These are phyloP conservation scores for Hemisphaericaspora subhashii DNA, from an alignment of 1,139 yeast species.

Conservation along the genomic window DNA sequence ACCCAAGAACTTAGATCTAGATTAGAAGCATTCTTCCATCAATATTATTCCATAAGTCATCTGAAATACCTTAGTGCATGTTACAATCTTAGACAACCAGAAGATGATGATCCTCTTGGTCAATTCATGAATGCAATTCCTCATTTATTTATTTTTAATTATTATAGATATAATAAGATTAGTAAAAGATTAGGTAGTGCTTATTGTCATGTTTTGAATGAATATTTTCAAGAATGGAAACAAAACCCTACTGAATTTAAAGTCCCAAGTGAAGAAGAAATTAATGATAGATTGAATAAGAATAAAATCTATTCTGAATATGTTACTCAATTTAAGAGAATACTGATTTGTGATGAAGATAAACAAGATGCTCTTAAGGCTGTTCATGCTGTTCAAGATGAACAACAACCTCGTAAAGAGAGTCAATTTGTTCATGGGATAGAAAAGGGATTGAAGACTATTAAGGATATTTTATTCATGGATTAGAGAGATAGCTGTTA, in stretches of 20 bases:
- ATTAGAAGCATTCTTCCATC: background rate
- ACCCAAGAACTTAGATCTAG: background rate
- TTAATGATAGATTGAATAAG: background rate
- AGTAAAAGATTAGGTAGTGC: background rate
- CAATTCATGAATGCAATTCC: background rate
- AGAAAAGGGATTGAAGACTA: background rate
- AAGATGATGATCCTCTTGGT: background rate
- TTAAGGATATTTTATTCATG: background rate
- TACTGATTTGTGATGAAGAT: background rate
- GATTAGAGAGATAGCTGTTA: too few species aligned
- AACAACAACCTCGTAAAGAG: background rate
- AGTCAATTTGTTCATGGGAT: background rate
- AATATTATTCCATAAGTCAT: background rate
- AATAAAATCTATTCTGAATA: background rate
- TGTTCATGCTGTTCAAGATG: too few species aligned
- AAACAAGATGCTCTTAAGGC: background rate
- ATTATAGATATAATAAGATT: background rate
- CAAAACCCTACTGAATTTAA: background rate
- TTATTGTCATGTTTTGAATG: background rate
- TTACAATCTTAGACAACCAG: background rate
- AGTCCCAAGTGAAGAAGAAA: background rate
- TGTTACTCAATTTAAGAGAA: background rate
- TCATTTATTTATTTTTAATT: background rate
- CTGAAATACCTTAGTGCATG: background rate
- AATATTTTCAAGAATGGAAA: background rate